Evolutionary conservation across 768 basidiomycete species (phyloP), one percentile per base, ranked within the genome.

Genomic region (Leccinum longicurvipes): DNA sequence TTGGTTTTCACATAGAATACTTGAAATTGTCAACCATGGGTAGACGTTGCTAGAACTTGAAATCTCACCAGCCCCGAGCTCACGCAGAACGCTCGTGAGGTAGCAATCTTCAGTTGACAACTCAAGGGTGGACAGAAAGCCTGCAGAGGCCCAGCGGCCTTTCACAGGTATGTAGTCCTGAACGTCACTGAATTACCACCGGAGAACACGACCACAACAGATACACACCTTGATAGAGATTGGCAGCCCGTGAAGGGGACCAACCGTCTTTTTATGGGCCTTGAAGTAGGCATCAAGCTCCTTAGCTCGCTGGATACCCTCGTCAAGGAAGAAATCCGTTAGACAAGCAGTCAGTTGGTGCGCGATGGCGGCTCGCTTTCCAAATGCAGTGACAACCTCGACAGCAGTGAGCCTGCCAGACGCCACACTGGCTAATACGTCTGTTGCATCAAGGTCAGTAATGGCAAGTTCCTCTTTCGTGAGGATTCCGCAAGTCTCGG

Each of bases 351-450:
- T 61, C 27, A 82, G 60, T 55, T 80, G 80, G 41, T 83, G 80
- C 4, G 80, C 81, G 49, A 83, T 74, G 15, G 76, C 74, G 10
- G 82, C 80, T n/a, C 82, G 70, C 63, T 80, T 80, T 51, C 65
- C 74, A 55, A 77, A 81, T 2, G 80, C 79, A 14, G 62, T 66
- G 6, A 73, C 70, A 23, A 76, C 76, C 17, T 72, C 70, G 6
- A 79, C 76, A 1, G 77, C 72, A 0, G 74, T 71, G 27, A 72
- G 65, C 50, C 68, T 39, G 10, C 71, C 67, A 5, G 51, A 56
- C 7, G 67, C 67, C 42, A 77, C 69, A 7, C 59, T 56, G 42
- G 60, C 46, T 17, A 70, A 48, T 25, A 77, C 51, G 6, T 60
- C 67, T 15, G 72, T 75, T 17, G 76, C 74, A 39, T 77, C 76